Conservation (phyloP, 805 yeast species). For the Lachancea fermentati region DNA sequence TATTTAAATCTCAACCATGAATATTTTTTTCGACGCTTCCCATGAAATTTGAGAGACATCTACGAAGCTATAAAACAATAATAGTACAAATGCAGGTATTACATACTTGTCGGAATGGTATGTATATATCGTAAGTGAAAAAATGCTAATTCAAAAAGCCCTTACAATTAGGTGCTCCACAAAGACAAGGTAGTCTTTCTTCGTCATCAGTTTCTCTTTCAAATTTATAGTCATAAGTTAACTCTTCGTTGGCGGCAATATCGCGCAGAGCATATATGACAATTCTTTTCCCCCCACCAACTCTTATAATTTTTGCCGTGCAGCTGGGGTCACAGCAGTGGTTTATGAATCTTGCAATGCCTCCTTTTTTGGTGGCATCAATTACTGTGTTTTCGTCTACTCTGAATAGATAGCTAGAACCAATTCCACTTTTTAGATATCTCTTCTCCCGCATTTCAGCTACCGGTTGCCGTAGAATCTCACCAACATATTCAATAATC, state of each 20-base stretch:
- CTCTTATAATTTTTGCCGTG: constrained; percentile 92
- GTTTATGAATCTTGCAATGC: constrained; percentile 93
- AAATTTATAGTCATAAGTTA: constrained; percentile 94
- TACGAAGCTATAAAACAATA: neutral
- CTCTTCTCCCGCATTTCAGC: constrained; percentile 88
- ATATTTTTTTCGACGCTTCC: too few relatives aligned
- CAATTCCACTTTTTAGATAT: constrained; percentile 86
- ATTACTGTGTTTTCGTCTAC: constrained; percentile 92
- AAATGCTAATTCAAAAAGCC: constrained; percentile 72
- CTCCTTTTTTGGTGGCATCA: constrained; percentile 96
- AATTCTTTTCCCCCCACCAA: constrained; percentile 88
- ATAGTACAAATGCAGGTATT: neutral
- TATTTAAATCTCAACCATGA: too few relatives aligned
- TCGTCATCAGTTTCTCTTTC: constrained; percentile 86
- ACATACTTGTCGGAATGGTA: too few relatives aligned
- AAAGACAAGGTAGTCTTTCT: constrained; percentile 82
- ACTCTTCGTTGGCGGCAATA: constrained; percentile 81
- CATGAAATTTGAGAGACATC: too few relatives aligned
- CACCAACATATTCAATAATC: constrained; percentile 98
- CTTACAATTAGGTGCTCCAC: constrained; percentile 94
- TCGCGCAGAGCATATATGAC: constrained; percentile 91
- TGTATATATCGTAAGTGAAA: too few relatives aligned
- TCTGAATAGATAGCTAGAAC: constrained; percentile 88
- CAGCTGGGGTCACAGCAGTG: constrained; percentile 98
- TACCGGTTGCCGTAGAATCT: constrained; percentile 84